A percentile compares a stretch with the other conserved stretches of the same genome.
These are phyloP conservation scores for Phallus indusiatus DNA, from an alignment of 768 basidiomycete genomes.

Conservation along the genomic window DNA sequence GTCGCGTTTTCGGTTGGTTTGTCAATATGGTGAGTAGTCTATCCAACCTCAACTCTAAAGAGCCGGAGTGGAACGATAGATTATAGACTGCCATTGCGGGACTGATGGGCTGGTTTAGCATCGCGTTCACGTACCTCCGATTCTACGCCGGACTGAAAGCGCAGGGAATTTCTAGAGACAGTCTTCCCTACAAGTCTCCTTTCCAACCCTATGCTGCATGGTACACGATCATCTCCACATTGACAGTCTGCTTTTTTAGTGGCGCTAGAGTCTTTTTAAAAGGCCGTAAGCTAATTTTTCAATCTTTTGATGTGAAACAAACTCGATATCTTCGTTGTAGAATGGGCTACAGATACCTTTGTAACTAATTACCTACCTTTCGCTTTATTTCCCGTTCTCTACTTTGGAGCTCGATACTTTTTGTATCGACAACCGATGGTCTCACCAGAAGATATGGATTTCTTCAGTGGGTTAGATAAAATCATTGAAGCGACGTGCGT, in stretches of 20 bases:
- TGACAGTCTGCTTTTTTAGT: slow-evolving; percentile 41
- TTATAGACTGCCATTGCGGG: slow-evolving; percentile 35
- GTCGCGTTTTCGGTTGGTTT: slow-evolving; percentile 74
- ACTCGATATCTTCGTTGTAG: not conserved
- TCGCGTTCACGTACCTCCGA: slow-evolving; percentile 66
- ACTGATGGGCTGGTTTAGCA: slow-evolving; percentile 75
- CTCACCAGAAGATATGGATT: slow-evolving; percentile 71
- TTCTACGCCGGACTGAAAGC: slow-evolving; percentile 77
- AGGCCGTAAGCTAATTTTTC: slow-evolving; percentile 4
- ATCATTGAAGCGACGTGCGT: slow-evolving; percentile 54
- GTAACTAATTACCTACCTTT: slow-evolving; percentile 17
- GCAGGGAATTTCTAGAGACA: slow-evolving; percentile 66
- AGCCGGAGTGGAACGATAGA: not conserved
- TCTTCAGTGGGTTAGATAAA: slow-evolving; percentile 56
- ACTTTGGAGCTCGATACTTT: slow-evolving; percentile 46
- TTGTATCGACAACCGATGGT: slow-evolving; percentile 36
- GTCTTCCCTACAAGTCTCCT: slow-evolving; percentile 58
- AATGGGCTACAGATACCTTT: slow-evolving; percentile 13
- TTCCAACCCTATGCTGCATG: slow-evolving; percentile 69
- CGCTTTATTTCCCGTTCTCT: slow-evolving; percentile 27
- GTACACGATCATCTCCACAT: slow-evolving; percentile 33
- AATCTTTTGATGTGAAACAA: not conserved
- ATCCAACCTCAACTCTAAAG: not conserved
- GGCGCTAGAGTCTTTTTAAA: slow-evolving; percentile 13
- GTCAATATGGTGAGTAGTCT: slow-evolving; percentile 46